Conservation (phyloP, 2,329 filamentous ascomycete species). For the Aspergillus caelatus region DNA sequence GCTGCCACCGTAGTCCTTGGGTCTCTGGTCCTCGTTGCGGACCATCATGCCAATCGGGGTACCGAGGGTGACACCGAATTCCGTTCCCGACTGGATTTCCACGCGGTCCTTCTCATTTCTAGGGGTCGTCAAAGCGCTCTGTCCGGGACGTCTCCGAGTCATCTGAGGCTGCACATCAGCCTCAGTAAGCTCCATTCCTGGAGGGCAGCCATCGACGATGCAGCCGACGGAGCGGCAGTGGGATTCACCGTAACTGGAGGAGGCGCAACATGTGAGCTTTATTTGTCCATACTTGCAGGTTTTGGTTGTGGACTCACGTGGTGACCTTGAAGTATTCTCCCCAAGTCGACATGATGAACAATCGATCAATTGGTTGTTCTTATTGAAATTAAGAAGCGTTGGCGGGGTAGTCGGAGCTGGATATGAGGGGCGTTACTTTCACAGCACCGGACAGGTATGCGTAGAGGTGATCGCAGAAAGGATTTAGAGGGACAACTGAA, state of each 20-base stretch:
- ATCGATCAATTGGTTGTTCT: constrained; percentile 2
- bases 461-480: neutral
- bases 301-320: constrained; percentile 61
- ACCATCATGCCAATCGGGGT: constrained; percentile 89
- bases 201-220: constrained; percentile 91
- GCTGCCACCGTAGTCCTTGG: constrained; percentile 84
- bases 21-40: constrained; percentile 88
- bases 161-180: constrained; percentile 92
- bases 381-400: neutral
- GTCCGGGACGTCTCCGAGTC: constrained; percentile 84
- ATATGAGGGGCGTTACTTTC: neutral
- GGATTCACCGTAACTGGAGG: constrained; percentile 72
- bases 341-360: constrained; percentile 77
- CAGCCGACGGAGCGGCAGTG: constrained; percentile 92
- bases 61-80: constrained; percentile 85
- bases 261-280: constrained; percentile 3
- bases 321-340: constrained; percentile 80
- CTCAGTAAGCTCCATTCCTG: constrained; percentile 82
- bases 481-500: neutral
- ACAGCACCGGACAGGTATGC: neutral
- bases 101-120: constrained; percentile 91
- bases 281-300: neutral
- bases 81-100: constrained; percentile 88
- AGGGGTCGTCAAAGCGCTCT: constrained; percentile 87
- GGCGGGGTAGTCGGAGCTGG: neutral